phyloP scores from a whole-genome alignment of 169 alveolate genomes.

The Cryptosporidium sp. region DNA sequence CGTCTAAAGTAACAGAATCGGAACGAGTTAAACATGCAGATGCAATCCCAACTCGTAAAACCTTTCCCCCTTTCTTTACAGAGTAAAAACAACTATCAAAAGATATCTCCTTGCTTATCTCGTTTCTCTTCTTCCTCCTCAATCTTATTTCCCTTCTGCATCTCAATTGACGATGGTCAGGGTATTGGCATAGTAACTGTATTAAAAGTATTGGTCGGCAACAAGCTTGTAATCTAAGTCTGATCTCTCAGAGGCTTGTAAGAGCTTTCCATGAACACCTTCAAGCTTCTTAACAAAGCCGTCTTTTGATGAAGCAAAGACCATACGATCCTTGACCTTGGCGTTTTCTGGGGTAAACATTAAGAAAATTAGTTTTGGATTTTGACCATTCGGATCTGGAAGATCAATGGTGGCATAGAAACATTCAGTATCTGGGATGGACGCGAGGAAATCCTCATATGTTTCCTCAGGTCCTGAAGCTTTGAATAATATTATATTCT shows the following conservation, averaged over 20 bases:
- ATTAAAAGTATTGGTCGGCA: slow-evolving; percentile 57
- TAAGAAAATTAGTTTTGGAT: slow-evolving; percentile 73
- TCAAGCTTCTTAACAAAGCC: slow-evolving; percentile 79
- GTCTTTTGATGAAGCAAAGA: slow-evolving; percentile 82
- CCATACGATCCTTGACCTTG: slow-evolving; percentile 82
- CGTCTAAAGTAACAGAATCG: not conserved
- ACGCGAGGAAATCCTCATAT: slow-evolving; percentile 62
- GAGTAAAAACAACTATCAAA: not conserved
- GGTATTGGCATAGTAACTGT: not conserved
- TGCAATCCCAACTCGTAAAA: not conserved
- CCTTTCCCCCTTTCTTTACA: not conserved
- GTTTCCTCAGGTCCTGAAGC: slow-evolving; percentile 77
- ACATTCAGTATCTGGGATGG: slow-evolving; percentile 80
- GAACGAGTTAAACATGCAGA: not conserved
- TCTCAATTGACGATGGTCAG: not conserved
- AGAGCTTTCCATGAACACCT: slow-evolving; percentile 79
- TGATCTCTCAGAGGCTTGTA: slow-evolving; percentile 80
- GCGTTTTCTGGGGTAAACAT: slow-evolving; percentile 82
- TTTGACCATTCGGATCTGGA: slow-evolving; percentile 70
- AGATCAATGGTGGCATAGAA: slow-evolving; percentile 80
- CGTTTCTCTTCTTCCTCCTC: not conserved
- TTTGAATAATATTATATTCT: slow-evolving; percentile 78
- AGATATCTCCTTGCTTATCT: slow-evolving; percentile 1
- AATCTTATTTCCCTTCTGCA: not conserved
- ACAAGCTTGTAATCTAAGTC: slow-evolving; percentile 74